Evolutionary conservation across 2,329 filamentous ascomycete species (phyloP).

Genomic region (Microascus cirrosus): DNA sequence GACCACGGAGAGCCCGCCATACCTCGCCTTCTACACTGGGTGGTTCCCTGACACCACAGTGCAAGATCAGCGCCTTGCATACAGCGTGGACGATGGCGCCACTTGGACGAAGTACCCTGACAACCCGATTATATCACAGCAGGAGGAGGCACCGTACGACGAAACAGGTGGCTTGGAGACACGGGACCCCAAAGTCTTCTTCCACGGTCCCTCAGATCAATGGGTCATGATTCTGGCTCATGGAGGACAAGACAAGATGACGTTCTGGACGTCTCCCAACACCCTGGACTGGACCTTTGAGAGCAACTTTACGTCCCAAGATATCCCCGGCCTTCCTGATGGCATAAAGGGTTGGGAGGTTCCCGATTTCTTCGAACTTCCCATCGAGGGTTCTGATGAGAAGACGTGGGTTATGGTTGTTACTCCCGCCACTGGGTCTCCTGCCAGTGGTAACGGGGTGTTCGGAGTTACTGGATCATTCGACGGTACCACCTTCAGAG

Average conservation of each 20-base stretch:
- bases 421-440: background rate
- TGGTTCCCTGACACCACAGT: background rate
- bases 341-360: background rate
- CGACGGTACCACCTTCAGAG: background rate
- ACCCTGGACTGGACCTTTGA: background rate
- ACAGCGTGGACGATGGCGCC: background rate
- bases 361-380: background rate
- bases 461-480: background rate
- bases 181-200: slow-evolving; percentile 1
- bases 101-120: background rate
- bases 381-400: background rate
- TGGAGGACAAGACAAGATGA: background rate
- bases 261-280: background rate
- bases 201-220: background rate
- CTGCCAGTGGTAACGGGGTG: background rate
- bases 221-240: background rate
- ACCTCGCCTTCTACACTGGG: background rate
- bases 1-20: background rate
- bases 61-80: background rate
- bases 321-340: background rate
- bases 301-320: background rate
- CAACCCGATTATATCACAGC: background rate
- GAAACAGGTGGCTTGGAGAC: background rate
- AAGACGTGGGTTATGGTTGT: background rate
- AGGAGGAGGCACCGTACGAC: background rate